Percentiles rank a stretch among this genome's conserved stretches.
Evolutionary conservation across 1,284 basidiomycete genomes (phyloP).

Genomic region (Fomitopsis palustris): DNA sequence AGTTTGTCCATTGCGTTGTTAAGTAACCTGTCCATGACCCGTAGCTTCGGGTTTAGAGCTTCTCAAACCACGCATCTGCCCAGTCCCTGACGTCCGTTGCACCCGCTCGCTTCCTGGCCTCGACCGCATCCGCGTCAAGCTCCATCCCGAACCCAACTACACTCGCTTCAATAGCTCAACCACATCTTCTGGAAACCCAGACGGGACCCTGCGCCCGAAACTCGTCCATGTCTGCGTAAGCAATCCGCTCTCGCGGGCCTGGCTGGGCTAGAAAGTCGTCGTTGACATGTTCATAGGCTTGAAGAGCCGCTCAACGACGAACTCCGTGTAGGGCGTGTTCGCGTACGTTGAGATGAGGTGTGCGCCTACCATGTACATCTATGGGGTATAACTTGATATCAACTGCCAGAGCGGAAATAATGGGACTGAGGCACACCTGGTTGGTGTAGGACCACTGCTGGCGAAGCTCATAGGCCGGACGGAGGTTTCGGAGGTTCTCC

Average conservation of each 20-base stretch:
- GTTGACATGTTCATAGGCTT: constrained; percentile 30
- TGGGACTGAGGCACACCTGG: constrained; percentile 20
- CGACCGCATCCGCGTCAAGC: constrained; percentile 13
- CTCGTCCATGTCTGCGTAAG: constrained; percentile 30
- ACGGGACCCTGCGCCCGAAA: constrained; percentile 25
- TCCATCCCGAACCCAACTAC: constrained; percentile 17
- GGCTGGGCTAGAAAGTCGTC: constrained; percentile 32
- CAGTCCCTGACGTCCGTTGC: constrained; percentile 6
- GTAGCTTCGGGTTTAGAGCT: constrained; percentile 1
- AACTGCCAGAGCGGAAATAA: neutral
- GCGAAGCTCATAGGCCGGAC: constrained; percentile 36
- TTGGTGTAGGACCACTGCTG: constrained; percentile 41
- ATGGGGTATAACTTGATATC: neutral
- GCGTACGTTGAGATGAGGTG: constrained; percentile 34
- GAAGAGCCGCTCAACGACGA: constrained; percentile 28
- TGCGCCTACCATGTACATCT: constrained; percentile 16
- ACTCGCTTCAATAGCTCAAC: constrained; percentile 12
- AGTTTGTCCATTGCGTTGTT: too few species aligned
- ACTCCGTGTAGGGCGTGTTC: constrained; percentile 26
- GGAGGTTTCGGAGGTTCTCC: constrained; percentile 29
- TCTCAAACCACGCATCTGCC: constrained; percentile 26
- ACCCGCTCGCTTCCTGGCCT: constrained; percentile 13
- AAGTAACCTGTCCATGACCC: too few species aligned
- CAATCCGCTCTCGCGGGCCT: constrained; percentile 28
- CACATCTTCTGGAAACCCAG: constrained; percentile 22